Conservation (phyloP, 106 monocot species). For the Acorus calamus region DNA sequence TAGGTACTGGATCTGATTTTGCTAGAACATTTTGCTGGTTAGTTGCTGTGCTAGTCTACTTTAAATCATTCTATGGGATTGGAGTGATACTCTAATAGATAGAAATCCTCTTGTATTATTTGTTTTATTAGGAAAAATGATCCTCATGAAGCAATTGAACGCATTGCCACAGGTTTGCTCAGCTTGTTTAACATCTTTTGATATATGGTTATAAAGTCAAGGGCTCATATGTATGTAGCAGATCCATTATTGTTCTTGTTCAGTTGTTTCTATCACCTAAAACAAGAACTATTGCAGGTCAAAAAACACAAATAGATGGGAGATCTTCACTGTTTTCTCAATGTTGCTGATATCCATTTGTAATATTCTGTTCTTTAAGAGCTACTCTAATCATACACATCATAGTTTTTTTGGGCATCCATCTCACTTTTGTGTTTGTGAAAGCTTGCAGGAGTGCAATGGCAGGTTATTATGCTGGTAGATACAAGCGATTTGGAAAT, state of each 20-base stretch:
- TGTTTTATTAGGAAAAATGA: conserved; percentile 71
- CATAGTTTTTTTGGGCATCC: not conserved
- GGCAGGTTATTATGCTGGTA: conserved; percentile 81
- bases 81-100: not conserved
- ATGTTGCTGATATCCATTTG: conserved; percentile 95
- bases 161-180: conserved; percentile 71
- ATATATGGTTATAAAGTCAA: not conserved
- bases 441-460: conserved; percentile 74
- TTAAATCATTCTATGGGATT: not conserved
- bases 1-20: conserved; percentile 99
- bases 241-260: not conserved
- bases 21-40: conserved; percentile 95
- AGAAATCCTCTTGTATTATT: conserved; percentile 7
- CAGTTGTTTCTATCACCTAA: not conserved
- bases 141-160: conserved; percentile 69
- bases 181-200: not conserved
- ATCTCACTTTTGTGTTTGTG: not conserved
- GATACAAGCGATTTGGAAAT: conserved; percentile 90
- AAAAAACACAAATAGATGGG: conserved; percentile 62
- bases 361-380: conserved; percentile 21
- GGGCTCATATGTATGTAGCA: not conserved
- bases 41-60: conserved; percentile 12
- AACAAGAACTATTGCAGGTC: conserved; percentile 31
- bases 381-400: not conserved
- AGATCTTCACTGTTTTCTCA: conserved; percentile 73